Evolutionary conservation across 306 rosid species (phyloP), one percentile per base, ranked within the genome.

Genomic region (Citrullus mucosospermus): DNA sequence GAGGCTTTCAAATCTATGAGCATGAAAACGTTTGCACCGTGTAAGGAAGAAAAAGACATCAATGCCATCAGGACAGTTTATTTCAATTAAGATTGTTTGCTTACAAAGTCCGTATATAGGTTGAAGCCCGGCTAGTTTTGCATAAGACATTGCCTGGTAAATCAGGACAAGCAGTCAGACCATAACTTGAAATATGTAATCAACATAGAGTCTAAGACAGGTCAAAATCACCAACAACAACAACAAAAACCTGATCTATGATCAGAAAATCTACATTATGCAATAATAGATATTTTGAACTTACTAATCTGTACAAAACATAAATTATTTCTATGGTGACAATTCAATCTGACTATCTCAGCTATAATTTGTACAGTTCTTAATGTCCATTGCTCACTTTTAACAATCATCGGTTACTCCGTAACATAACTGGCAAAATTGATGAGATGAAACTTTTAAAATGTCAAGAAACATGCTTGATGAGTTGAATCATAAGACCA

Each of bases 21-120:
- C 76, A 70, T 46, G 14, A 44, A 70, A 56, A 48, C 28, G 22
- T 50, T 15, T 8, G 10, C 25, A 17, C 22, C 22, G 6, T 71
- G 41, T 22, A 14, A 15, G 41, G 76, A 48, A 71, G 2, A 6
- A 14, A 63, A 71, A 71, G 30, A 14, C 16, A 18, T n/a, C 73
- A 46, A 70, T 8, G 9, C 30, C 77, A 72, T 72, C 60, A 15
- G 59, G 8, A 28, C 77, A 30, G 43, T 3, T 48, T 30, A 15
- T 50, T 73, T 58, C 77, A 73, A 75, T n/a, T 32, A 55, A 15
- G 44, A 3, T 55, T 34, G 43, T 38, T 22, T 84, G 80, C 97
- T 91, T 91, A 95, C 98, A 95, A 16, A 95, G 96, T 87, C 98
- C 98, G 48, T 95, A 95, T 82, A 92, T 95, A 12, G 98, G 92